Evolutionary conservation across 1,139 yeast genomes (phyloP), one percentile per base, ranked within the genome.

Genomic region (Suhomyces chickasaworum): DNA sequence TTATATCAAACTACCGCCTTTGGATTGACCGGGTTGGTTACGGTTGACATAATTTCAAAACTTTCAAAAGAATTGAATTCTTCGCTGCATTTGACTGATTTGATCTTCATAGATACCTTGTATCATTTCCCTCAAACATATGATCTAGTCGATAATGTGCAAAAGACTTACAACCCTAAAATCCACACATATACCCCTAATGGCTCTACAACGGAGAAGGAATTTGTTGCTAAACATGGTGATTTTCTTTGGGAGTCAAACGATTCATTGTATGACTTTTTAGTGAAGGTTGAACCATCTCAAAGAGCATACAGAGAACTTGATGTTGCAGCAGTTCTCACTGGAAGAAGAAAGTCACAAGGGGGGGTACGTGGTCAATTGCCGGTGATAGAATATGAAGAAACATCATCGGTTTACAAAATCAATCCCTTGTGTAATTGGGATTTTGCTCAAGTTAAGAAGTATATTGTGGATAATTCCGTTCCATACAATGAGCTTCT

Each of bases 61-160:
- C 57, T 84, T 44, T 17, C 62, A 63, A 9, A 31, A 12, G 51
- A 45, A 22, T 49, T 49, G n/a, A 39, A 49, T 5, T 56, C 53
- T 2, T 56, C 55, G 34, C 47, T 61, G 12, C 75, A 77, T 55
- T 76, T 83, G 1, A 76, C 89, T 9, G 96, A 90, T 48, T 73
- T 91, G 48, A 86, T 93, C 4, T 93, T 91, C 61, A 75, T 91
- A 39, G 98, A 93, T 63, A 93, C 99, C 0, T 72, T 93, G 49
- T 89, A 91, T 63, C 97, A 91, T 63, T 93, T 93, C 73, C 89
- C 93, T 10, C 98, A 93, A 65, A 93, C 99, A 0, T 70, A 85
- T 38, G 88, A 84, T n/a, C 74, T 93, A 41, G 84, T 90, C 4
- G 72, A 79, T 1, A 73, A 71, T 16, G 77, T 93, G 33, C 69